Percentiles rank a stretch among this genome's conserved stretches.
Evolutionary conservation across 1,139 yeast genomes (phyloP).

Genomic region (Magnusiomyces sp.): DNA sequence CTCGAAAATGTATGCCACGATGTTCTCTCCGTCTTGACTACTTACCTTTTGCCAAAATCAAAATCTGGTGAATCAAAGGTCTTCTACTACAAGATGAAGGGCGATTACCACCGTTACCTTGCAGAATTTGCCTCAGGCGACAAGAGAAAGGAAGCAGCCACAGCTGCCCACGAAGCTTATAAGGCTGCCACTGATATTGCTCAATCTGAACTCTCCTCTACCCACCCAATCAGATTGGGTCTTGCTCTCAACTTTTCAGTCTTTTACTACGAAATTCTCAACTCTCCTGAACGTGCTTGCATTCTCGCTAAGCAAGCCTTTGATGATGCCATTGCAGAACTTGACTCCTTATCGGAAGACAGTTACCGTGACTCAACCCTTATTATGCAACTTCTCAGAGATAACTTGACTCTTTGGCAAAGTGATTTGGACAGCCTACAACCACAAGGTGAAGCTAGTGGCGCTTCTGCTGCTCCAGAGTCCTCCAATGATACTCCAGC

Average conservation of each 20-base stretch:
- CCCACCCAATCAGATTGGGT: conserved; percentile 97
- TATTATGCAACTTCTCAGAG: conserved; percentile 97
- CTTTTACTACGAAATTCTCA: conserved; percentile 94
- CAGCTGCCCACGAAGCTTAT: conserved; percentile 87
- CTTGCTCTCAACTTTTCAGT: conserved; percentile 96
- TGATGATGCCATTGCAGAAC: conserved; percentile 98
- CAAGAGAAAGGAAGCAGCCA: conserved; percentile 88
- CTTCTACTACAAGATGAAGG: conserved; percentile 98
- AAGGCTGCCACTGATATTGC: conserved; percentile 95
- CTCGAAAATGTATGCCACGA: conserved; percentile 92
- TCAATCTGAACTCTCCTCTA: conserved; percentile 92
- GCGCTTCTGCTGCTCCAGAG: conserved; percentile 41
- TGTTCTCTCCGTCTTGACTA: conserved; percentile 75
- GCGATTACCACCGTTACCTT: conserved; percentile 98
- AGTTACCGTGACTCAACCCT: conserved; percentile 96
- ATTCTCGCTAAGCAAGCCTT: conserved; percentile 98
- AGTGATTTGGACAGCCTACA: conserved; percentile 47
- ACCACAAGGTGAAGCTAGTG: conserved; percentile 44
- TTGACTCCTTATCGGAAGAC: conserved; percentile 95
- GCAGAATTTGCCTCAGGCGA: conserved; percentile 93
- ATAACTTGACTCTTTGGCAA: conserved; percentile 97
- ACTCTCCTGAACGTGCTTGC: conserved; percentile 97
- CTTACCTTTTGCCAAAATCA: conserved; percentile 86
- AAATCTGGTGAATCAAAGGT: conserved; percentile 97
- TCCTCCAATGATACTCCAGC: conserved; percentile 27